phyloP scores from a whole-genome alignment of 1,284 basidiomycete species.

The Papiliotrema terrestris region DNA sequence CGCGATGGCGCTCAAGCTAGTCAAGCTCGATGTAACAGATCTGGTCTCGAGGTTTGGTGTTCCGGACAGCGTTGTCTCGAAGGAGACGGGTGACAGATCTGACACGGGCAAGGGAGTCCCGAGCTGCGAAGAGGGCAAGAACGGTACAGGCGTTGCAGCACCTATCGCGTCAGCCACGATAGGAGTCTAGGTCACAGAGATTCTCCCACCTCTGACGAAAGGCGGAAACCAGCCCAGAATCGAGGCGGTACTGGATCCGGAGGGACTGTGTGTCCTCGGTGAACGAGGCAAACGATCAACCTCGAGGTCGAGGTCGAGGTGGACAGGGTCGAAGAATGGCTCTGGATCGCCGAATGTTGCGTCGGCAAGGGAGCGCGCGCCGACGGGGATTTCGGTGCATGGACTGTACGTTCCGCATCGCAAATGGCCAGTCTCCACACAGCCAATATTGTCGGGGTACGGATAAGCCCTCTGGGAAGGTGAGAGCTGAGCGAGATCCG shows the following conservation, averaged over 20 bases:
- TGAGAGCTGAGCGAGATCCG: neutral
- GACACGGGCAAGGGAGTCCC: neutral
- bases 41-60: no score
- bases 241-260: neutral
- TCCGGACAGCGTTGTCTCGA: neutral
- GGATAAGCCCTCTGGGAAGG: neutral
- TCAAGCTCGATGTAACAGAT: no score
- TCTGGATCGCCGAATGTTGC: neutral
- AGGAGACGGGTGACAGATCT: neutral
- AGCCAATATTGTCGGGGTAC: neutral
- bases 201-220: neutral
- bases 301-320: neutral
- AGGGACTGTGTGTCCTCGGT: neutral
- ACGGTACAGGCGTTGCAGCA: neutral
- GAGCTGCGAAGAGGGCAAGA: slow-evolving; percentile 5
- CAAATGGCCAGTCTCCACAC: neutral
- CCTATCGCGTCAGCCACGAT: neutral
- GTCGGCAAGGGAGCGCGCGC: neutral
- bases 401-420: neutral
- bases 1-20: no score
- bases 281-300: neutral
- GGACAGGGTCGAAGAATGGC: neutral
- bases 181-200: neutral
- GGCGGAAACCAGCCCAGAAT: neutral
- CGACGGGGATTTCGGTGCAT: neutral